Evolutionary conservation across 805 yeast species (phyloP), one percentile per base, ranked within the genome.

Genomic region (Lipomyces anomalus): DNA sequence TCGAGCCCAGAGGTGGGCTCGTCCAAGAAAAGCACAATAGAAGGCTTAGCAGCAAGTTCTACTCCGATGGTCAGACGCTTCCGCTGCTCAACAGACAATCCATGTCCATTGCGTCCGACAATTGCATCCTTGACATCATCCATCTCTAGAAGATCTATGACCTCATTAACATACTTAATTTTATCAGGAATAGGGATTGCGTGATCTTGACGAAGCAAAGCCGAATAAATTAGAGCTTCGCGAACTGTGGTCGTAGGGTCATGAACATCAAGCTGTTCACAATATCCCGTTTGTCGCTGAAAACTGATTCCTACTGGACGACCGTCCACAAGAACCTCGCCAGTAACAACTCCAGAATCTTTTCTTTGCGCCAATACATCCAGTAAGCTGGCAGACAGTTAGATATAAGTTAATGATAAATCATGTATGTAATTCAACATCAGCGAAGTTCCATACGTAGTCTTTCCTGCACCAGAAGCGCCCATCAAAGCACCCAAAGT

Each of bases 391-490:
- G n/a, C n/a, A n/a, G n/a, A n/a, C n/a, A n/a, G n/a, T n/a, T n/a
- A n/a, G n/a, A n/a, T n/a, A n/a, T n/a, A n/a, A n/a, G n/a, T n/a
- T n/a, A n/a, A n/a, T n/a, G n/a, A n/a, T n/a, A n/a, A n/a, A n/a
- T n/a, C n/a, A n/a, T n/a, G n/a, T n/a, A n/a, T n/a, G n/a, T n/a
- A n/a, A n/a, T n/a, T n/a, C n/a, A n/a, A n/a, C n/a, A n/a, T n/a
- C n/a, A n/a, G n/a, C n/a, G n/a, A n/a, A n/a, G n/a, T n/a, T n/a
- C n/a, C n/a, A n/a, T n/a, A n/a, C 2, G 90, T 84, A 22, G 92
- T 83, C 60, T 83, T 83, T 68, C 92, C 92, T 37, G 92, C 92
- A 68, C 92, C 92, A 28, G 90, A 83, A 43, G 82, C 84, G 59
- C 92, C 92, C 89, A 83, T 82, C 47, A 83, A 69, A 4, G 90